These are phyloP conservation scores for Pythium aristosporum DNA, from an alignment of 352 stramenopile genomes.

Conservation along the genomic window DNA sequence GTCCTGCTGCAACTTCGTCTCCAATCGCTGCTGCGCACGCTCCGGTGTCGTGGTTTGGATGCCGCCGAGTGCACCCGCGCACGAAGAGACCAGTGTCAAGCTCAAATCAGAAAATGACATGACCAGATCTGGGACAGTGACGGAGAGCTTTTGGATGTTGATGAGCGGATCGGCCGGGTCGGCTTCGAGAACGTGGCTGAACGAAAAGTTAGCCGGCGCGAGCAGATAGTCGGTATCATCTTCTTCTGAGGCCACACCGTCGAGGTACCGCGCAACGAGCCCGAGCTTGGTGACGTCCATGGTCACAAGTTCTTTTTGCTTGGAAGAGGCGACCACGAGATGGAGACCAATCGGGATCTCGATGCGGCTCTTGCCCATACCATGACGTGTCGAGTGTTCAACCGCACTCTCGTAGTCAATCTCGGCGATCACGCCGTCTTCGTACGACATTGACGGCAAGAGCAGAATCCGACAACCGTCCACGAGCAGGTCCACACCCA, in stretches of 20 bases:
- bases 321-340: conserved; percentile 20
- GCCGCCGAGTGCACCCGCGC: conserved; percentile 23
- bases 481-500: conserved; percentile 26
- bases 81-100: conserved; percentile 36
- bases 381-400: conserved; percentile 14
- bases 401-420: conserved; percentile 21
- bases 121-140: conserved; percentile 32
- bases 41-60: conserved; percentile 41
- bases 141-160: conserved; percentile 24
- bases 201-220: conserved; percentile 25
- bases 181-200: conserved; percentile 21
- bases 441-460: conserved; percentile 20
- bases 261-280: conserved; percentile 25
- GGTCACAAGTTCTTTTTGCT: conserved; percentile 23
- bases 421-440: conserved; percentile 16
- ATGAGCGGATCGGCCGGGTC: conserved; percentile 16
- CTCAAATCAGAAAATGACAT: conserved; percentile 45
- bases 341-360: conserved; percentile 24
- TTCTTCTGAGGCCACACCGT: conserved; percentile 15
- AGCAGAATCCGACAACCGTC: conserved; percentile 27
- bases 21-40: conserved; percentile 32
- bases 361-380: conserved; percentile 28
- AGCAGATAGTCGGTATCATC: conserved; percentile 29
- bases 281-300: conserved; percentile 27
- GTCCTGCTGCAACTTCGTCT: conserved; percentile 30